These are phyloP conservation scores for Ilex aquifolium DNA, from an alignment of 257 asterid genomes.

Conservation along the genomic window DNA sequence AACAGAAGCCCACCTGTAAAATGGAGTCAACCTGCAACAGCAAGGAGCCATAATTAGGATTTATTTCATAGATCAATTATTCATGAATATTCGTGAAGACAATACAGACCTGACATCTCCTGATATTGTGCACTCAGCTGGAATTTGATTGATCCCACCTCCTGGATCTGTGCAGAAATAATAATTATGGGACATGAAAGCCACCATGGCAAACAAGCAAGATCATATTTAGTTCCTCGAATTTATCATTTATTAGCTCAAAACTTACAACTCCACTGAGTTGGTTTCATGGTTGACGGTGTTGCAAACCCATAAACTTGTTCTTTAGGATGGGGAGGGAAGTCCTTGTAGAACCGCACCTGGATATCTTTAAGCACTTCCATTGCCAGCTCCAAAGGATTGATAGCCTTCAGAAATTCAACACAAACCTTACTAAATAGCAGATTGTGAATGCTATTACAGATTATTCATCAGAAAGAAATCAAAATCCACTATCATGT, in stretches of 20 bases:
- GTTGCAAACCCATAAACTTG: slow-evolving; percentile 80
- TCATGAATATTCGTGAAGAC: slow-evolving; percentile 7
- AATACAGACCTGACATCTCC: slow-evolving; percentile 86
- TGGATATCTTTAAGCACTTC: slow-evolving; percentile 88
- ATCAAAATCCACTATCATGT: no score
- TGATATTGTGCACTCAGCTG: slow-evolving; percentile 76
- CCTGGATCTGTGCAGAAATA: slow-evolving; percentile 71
- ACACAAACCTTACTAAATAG: slow-evolving; percentile 4
- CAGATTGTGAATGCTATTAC: slow-evolving; percentile 1
- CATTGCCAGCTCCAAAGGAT: slow-evolving; percentile 94
- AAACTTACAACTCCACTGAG: slow-evolving; percentile 90
- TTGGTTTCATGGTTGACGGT: slow-evolving; percentile 98
- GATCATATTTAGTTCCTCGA: neutral
- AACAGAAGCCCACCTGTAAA: slow-evolving; percentile 54
- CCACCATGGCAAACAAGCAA: slow-evolving; percentile 7
- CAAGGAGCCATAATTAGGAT: slow-evolving; percentile 22
- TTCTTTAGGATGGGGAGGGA: slow-evolving; percentile 85
- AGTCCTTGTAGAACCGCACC: slow-evolving; percentile 64
- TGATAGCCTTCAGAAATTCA: slow-evolving; percentile 58
- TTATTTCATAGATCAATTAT: slow-evolving; percentile 12
- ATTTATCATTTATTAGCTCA: slow-evolving; percentile 7
- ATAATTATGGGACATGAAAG: slow-evolving; percentile 11
- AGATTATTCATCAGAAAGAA: neutral
- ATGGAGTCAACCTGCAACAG: slow-evolving; percentile 88
- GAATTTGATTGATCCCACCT: slow-evolving; percentile 96